Evolutionary conservation across 331 rosid species (phyloP), one percentile per base, ranked within the genome.

Genomic region (Cydonia oblonga): DNA sequence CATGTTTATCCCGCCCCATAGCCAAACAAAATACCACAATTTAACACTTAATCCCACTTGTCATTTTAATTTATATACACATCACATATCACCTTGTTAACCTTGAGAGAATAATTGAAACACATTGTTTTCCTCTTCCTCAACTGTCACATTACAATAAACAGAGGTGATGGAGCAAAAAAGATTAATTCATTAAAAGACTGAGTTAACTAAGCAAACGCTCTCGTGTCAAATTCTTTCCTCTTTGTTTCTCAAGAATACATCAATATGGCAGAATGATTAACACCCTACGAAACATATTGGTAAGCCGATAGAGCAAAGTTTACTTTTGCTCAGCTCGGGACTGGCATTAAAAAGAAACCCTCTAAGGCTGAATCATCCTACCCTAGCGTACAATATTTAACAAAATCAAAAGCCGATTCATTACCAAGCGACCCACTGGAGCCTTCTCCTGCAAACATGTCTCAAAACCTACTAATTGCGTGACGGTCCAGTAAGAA

Each of bases 401-500:
- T 66, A 35, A 8, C 24, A 66, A n/a, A 54, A 78, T 52, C 32
- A 40, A 49, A 56, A 59, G 52, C 71, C 30, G 23, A 65, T 15
- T 24, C 29, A 42, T n/a, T 20, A 51, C 74, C 54, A 78, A 76
- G 35, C 28, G 71, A 76, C n/a, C 24, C 64, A 46, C 53, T 24
- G 28, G 56, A 71, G 30, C 44, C 12, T 72, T 33, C 73, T 19
- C 32, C 44, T 71, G 56, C 62, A 59, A 65, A 70, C 9, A 9
- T 72, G 75, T 49, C 63, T 61, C 69, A 24, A 67, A 57, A 70
- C 30, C 40, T 28, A 33, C 19, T 8, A 63, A 2, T 71, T 66
- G 80, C 86, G 84, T 76, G 87, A 92, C 54, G 96, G 84, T 75
- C 99, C 99, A 12, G 95, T 84, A 52, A 91, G 96, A 79, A 95